Conservation (phyloP, 73 alveolate species). For the Paramecium octaurelia region DNA sequence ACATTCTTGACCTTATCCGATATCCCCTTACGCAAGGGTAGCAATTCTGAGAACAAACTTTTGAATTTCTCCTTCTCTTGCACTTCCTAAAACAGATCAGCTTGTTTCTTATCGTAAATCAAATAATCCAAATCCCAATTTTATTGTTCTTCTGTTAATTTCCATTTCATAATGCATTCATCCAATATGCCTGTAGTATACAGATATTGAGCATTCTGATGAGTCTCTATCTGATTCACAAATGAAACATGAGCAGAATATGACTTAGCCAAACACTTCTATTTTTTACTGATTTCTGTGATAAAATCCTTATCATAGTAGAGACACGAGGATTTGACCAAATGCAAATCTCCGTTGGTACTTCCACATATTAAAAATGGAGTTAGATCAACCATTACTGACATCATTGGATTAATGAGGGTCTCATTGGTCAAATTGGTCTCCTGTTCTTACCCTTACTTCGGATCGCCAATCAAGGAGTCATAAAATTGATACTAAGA, state of each 20-base stretch:
- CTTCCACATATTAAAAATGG: constrained; percentile 41
- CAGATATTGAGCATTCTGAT: constrained; percentile 21
- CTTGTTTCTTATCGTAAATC: constrained; percentile 75
- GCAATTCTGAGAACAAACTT: constrained; percentile 61
- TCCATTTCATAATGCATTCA: constrained; percentile 64
- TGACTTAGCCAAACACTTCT: constrained; percentile 54
- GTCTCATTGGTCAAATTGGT: constrained; percentile 14
- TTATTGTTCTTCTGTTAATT: constrained; percentile 48
- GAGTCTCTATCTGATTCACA: constrained; percentile 52
- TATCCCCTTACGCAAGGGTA: constrained; percentile 72
- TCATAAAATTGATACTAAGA: constrained; percentile 59
- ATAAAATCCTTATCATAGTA: constrained; percentile 55
- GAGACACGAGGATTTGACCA: constrained; percentile 34
- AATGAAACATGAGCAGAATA: constrained; percentile 61
- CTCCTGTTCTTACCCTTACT: neutral
- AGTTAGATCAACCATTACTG: constrained; percentile 35
- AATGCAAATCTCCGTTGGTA: constrained; percentile 55
- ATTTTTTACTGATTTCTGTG: constrained; percentile 3
- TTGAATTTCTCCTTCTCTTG: constrained; percentile 66
- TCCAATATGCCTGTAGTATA: constrained; percentile 54
- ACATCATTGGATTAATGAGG: constrained; percentile 24
- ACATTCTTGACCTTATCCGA: constrained; percentile 75
- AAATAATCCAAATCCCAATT: constrained; percentile 76
- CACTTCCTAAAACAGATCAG: constrained; percentile 78
- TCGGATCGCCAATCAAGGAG: neutral